Conservation (phyloP, 1,284 basidiomycete species). For the Bondarzewia mesenterica region DNA sequence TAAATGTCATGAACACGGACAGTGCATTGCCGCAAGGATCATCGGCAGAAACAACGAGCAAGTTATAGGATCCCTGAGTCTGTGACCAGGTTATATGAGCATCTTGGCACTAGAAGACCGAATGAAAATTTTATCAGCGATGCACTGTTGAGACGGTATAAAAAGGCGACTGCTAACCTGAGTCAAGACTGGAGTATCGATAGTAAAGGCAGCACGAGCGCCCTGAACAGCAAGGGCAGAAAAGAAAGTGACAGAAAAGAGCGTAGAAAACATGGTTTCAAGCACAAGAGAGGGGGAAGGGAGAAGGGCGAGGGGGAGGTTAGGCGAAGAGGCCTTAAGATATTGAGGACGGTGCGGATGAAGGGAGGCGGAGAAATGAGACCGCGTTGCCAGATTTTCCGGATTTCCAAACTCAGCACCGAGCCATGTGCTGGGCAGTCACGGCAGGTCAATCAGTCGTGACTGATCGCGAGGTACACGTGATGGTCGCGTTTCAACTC, state of each 20-base stretch:
- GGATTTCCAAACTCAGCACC: not conserved
- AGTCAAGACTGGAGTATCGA: constrained; percentile 40
- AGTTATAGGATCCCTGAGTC: constrained; percentile 44
- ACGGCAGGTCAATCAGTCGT: too few relatives aligned
- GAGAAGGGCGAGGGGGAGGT: constrained; percentile 19
- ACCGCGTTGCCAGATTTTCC: too few relatives aligned
- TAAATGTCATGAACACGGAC: constrained; percentile 29
- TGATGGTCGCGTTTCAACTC: not conserved
- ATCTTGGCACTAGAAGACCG: constrained; percentile 40
- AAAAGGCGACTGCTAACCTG: constrained; percentile 34
- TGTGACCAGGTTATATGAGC: constrained; percentile 47
- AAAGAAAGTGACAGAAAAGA: constrained; percentile 67
- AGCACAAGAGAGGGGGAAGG: constrained; percentile 15
- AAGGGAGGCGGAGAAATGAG: not conserved
- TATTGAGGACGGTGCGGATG: not conserved
- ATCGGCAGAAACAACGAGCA: constrained; percentile 43
- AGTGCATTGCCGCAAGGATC: constrained; percentile 52
- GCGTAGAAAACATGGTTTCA: constrained; percentile 61
- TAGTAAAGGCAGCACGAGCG: constrained; percentile 44
- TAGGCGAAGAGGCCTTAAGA: constrained; percentile 15
- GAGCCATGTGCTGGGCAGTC: not conserved
- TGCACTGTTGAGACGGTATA: not conserved
- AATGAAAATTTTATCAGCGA: constrained; percentile 4
- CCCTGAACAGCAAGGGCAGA: constrained; percentile 41
- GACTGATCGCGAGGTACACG: not conserved